Conservation (phyloP, 768 basidiomycete genomes). For the Hericium alpestre region DNA sequence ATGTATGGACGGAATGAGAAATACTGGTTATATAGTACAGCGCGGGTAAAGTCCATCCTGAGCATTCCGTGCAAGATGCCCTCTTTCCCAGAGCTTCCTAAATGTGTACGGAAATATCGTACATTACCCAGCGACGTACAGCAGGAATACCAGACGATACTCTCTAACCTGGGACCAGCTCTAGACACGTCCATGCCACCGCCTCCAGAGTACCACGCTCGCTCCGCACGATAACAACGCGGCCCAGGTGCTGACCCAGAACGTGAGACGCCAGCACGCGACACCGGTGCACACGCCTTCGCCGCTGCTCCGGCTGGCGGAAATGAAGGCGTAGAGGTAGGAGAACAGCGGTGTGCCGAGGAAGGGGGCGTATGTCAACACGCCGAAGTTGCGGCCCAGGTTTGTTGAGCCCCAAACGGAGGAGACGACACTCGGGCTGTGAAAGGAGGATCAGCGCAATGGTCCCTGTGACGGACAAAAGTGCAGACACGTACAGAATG, state of each 20-base stretch:
- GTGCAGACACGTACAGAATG: slow-evolving; percentile 40
- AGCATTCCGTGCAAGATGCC: too few species aligned
- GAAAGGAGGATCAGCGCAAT: neutral
- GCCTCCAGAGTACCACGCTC: slow-evolving; percentile 46
- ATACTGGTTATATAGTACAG: too few species aligned
- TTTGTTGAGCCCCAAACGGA: slow-evolving; percentile 64
- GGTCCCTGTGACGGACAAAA: too few species aligned
- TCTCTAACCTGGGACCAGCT: too few species aligned
- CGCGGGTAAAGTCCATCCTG: too few species aligned
- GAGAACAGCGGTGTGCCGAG: slow-evolving; percentile 68
- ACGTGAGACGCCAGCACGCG: slow-evolving; percentile 59
- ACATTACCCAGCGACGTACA: too few species aligned
- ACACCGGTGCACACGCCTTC: slow-evolving; percentile 44
- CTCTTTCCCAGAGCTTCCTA: too few species aligned
- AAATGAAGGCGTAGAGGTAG: slow-evolving; percentile 64
- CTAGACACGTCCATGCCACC: slow-evolving; percentile 50
- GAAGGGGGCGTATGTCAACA: slow-evolving; percentile 67
- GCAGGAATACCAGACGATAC: too few species aligned
- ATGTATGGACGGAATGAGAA: too few species aligned
- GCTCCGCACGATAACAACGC: slow-evolving; percentile 30
- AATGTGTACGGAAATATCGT: too few species aligned
- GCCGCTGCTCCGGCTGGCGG: slow-evolving; percentile 35
- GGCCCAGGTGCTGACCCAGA: slow-evolving; percentile 36
- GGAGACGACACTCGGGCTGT: slow-evolving; percentile 60
- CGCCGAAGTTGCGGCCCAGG: slow-evolving; percentile 67